Conservation (phyloP, 768 basidiomycete genomes). For the Leccinum pellstonianum region DNA sequence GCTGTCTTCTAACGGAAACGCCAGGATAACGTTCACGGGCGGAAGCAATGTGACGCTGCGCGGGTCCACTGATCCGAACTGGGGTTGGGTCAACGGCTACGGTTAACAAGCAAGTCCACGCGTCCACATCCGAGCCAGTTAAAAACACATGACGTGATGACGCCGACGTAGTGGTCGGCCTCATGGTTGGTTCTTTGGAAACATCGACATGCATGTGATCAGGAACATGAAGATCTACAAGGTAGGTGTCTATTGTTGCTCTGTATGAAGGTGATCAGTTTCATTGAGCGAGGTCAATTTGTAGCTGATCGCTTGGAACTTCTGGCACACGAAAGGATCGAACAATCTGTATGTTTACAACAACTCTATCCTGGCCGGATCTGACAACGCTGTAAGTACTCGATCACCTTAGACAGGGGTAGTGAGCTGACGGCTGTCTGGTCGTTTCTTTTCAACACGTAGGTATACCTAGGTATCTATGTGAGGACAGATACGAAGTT, state of each 20-base stretch:
- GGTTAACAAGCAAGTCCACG: conserved; percentile 46
- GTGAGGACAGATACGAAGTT: background rate
- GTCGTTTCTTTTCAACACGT: conserved; percentile 6
- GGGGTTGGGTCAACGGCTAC: conserved; percentile 66
- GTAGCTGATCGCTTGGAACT: conserved; percentile 60
- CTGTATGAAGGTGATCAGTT: background rate
- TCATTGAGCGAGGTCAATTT: background rate
- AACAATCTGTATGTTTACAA: conserved; percentile 51
- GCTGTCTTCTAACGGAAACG: background rate
- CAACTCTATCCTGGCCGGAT: conserved; percentile 54
- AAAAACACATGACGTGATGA: background rate
- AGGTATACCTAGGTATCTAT: background rate
- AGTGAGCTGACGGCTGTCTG: background rate
- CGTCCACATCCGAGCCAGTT: background rate
- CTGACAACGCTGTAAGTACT: conserved; percentile 35
- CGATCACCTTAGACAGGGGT: background rate
- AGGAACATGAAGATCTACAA: conserved; percentile 58
- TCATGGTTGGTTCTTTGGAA: conserved; percentile 21
- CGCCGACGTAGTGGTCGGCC: conserved; percentile 33
- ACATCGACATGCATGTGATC: conserved; percentile 54
- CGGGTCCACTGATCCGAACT: conserved; percentile 51
- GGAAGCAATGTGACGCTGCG: conserved; percentile 59
- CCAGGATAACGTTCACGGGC: conserved; percentile 54
- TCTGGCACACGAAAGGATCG: conserved; percentile 46
- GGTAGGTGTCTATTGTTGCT: conserved; percentile 26